Evolutionary conservation across 2,329 filamentous ascomycete species (phyloP), one percentile per base, ranked within the genome.

Genomic region (Microcyclospora tardicrescens): DNA sequence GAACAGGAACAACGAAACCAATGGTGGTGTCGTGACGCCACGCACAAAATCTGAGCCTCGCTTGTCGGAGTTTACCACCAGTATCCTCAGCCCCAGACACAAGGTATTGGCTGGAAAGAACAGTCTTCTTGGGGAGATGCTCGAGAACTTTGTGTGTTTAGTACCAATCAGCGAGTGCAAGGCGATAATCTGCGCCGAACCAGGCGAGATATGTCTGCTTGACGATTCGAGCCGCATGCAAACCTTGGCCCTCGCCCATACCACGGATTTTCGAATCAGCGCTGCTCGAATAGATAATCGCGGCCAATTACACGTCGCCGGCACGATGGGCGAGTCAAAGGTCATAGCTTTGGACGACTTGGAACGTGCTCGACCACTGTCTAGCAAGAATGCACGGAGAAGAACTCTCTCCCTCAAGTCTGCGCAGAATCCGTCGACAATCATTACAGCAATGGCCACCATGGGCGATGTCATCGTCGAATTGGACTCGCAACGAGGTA

Each of bases 191-290:
- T 91, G 85, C 62, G 84, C 89, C 3, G 87, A 95, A 54, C 75
- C 77, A 42, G 91, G 91, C 19, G 81, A 93, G 53, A 68, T 98
- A n/a, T 96, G 89, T 59, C 66, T 93, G 24, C 67, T 95, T 27
- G 82, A 95, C 45, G 83, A 93, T 48, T 73, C 72, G 27, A 77
- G 74, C 37, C 79, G 78, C 44, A 74, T 77, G 44, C 81, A 82
- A 59, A 83, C 77, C 48, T 65, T 95, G 35, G 67, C 70, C 33
- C 76, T 77, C 41, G 68, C 85, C 28, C 69, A 77, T 29, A 72
- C 75, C 33, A 66, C 81, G 28, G 77, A 73, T 1, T 89, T 89
- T 54, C 58, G 68, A 9, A 72, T 87, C 38, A 75, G 70, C 3
- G 82, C 82, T 32, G 71, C 85, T 41, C 70, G 77, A 1, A 64